phyloP scores from a whole-genome alignment of 495 filamentous ascomycete species.

The Neurospora sublineolata region DNA sequence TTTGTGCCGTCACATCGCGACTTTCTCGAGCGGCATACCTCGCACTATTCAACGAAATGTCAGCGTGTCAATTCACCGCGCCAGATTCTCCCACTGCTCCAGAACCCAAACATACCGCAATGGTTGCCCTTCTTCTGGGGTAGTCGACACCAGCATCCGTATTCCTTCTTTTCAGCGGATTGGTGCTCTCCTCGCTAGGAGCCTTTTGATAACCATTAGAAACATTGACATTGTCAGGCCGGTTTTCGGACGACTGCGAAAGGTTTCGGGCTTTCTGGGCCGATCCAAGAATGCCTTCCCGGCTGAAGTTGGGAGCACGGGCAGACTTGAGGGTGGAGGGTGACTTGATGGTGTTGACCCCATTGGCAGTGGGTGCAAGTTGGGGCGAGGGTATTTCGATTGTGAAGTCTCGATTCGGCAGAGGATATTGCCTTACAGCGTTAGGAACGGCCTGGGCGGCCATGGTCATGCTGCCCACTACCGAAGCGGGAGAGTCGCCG shows the following conservation, averaged over 20 bases:
- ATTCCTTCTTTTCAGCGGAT: slow-evolving; percentile 52
- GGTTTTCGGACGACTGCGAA: slow-evolving; percentile 40
- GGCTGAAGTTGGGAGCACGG: slow-evolving; percentile 39
- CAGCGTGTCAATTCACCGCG: slow-evolving; percentile 11
- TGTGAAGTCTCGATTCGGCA: slow-evolving; percentile 37
- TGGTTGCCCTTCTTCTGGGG: slow-evolving; percentile 57
- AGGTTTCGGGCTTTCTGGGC: slow-evolving; percentile 45
- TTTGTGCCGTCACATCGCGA: slow-evolving; percentile 75
- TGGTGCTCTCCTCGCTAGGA: slow-evolving; percentile 39
- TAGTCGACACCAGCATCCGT: slow-evolving; percentile 57
- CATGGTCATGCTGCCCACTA: slow-evolving; percentile 23
- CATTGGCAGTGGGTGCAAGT: slow-evolving; percentile 28
- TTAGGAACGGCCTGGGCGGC: slow-evolving; percentile 17
- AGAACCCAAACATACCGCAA: slow-evolving; percentile 45
- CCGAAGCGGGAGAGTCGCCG: slow-evolving; percentile 38
- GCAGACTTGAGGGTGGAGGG: slow-evolving; percentile 36
- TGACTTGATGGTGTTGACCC: slow-evolving; percentile 37
- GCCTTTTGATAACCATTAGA: slow-evolving; percentile 36
- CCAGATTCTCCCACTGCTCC: background rate
- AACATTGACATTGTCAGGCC: slow-evolving; percentile 16
- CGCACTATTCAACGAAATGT: slow-evolving; percentile 46
- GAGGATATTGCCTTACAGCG: slow-evolving; percentile 30
- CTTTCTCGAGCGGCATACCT: slow-evolving; percentile 74
- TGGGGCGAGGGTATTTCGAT: slow-evolving; percentile 37
- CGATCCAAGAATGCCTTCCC: slow-evolving; percentile 47